Evolutionary conservation across 805 yeast species (phyloP).

Genomic region (Nakazawaea laoshanensis): DNA sequence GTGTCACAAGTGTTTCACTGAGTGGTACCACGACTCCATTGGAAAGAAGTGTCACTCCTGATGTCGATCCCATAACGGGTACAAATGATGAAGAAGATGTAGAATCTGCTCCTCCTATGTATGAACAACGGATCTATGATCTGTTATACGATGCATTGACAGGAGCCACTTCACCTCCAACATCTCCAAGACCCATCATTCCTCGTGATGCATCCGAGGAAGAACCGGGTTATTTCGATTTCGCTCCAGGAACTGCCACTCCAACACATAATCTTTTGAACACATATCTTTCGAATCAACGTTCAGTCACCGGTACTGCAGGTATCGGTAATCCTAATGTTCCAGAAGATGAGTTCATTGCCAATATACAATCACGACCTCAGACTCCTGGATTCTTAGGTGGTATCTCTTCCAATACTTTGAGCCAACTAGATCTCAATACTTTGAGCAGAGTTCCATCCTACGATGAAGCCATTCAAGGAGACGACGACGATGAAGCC

Average conservation of each 20-base stretch:
- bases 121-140: conserved; percentile 30
- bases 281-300: conserved; percentile 4
- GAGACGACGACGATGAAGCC: conserved; percentile 30
- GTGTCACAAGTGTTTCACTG: too few relatives aligned
- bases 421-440: conserved; percentile 24
- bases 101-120: conserved; percentile 32
- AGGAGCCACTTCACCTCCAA: conserved; percentile 13
- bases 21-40: conserved; percentile 1
- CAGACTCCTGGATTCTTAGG: conserved; percentile 5
- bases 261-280: conserved; percentile 9
- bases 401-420: background rate
- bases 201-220: conserved; percentile 2
- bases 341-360: conserved; percentile 9
- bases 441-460: conserved; percentile 72
- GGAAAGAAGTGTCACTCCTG: background rate
- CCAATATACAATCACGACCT: conserved; percentile 5
- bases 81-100: conserved; percentile 12
- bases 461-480: conserved; percentile 66
- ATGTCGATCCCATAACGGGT: conserved; percentile 3
- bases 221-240: conserved; percentile 5
- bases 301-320: conserved; percentile 5
- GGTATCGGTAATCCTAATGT: conserved; percentile 8
- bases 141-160: conserved; percentile 27
- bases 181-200: conserved; percentile 10
- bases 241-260: conserved; percentile 6